A percentile compares a stretch with the other conserved stretches of the same genome.
phyloP scores from a whole-genome alignment of 2,329 filamentous ascomycete genomes.

The Aureobasidium mangrovei region DNA sequence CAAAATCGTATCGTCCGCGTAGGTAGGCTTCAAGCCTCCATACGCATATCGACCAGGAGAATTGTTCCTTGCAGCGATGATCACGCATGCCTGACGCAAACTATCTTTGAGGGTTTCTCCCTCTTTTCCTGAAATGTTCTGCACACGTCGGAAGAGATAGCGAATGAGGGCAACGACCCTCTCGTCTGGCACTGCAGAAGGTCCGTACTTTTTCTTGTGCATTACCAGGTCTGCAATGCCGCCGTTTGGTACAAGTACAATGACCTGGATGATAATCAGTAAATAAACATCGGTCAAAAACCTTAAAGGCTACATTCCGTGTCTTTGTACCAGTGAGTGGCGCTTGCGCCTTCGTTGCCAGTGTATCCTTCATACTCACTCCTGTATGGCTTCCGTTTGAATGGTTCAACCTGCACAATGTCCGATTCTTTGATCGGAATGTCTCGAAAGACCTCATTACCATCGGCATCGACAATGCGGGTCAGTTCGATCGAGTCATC shows the following conservation, averaged over 20 bases:
- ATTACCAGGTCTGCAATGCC: background rate
- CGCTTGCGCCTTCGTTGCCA: conserved; percentile 21
- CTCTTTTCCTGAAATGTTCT: background rate
- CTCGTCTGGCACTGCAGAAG: background rate
- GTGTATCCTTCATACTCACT: conserved; percentile 24
- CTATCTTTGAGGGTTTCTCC: background rate
- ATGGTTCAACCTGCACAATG: conserved; percentile 19
- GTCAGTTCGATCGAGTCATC: conserved; percentile 14
- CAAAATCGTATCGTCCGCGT: background rate
- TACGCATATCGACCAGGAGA: background rate
- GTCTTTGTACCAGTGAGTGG: conserved; percentile 24
- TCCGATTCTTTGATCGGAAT: conserved; percentile 16
- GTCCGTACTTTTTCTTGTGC: background rate
- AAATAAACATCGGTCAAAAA: too few relatives aligned
- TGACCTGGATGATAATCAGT: background rate
- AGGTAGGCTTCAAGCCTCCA: background rate
- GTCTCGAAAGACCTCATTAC: conserved; percentile 8
- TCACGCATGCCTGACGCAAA: background rate
- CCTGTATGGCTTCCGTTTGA: conserved; percentile 22
- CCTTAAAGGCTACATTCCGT: conserved; percentile 16
- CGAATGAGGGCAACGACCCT: background rate
- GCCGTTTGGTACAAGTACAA: background rate
- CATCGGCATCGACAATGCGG: conserved; percentile 16
- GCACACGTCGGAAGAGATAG: background rate
- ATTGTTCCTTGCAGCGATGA: background rate